Evolutionary conservation across 169 alveolate species (phyloP).

Genomic region (Cytauxzoon felis): DNA sequence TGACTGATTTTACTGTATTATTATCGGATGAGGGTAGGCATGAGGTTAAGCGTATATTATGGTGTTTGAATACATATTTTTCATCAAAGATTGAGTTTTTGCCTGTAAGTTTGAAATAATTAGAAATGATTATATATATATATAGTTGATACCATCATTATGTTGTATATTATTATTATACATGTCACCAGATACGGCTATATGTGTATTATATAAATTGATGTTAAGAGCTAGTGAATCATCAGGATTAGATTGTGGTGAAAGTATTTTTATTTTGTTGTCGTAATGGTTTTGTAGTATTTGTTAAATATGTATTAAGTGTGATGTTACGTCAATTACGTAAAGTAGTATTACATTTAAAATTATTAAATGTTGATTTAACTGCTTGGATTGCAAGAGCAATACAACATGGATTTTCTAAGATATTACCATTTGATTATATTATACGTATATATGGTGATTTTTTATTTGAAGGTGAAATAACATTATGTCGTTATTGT

Average conservation of each 20-base stretch:
- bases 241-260: constrained; percentile 32
- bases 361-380: constrained; percentile 65
- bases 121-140: background rate
- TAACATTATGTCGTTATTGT: constrained; percentile 66
- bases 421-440: constrained; percentile 69
- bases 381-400: constrained; percentile 77
- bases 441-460: constrained; percentile 69
- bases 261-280: constrained; percentile 38
- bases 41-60: constrained; percentile 68
- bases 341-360: constrained; percentile 39
- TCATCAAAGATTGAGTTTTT: constrained; percentile 71
- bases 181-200: constrained; percentile 66
- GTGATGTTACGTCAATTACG: constrained; percentile 31
- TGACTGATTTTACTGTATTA: constrained; percentile 66
- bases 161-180: constrained; percentile 66
- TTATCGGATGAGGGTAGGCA: constrained; percentile 62
- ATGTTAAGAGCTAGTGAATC: constrained; percentile 60
- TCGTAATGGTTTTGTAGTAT: constrained; percentile 49
- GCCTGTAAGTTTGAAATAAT: constrained; percentile 32
- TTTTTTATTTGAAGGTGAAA: constrained; percentile 70
- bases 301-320: constrained; percentile 27
- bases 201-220: constrained; percentile 67
- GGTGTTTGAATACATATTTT: constrained; percentile 69
- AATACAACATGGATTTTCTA: constrained; percentile 70
- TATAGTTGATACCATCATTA: constrained; percentile 63